phyloP scores from a whole-genome alignment of 1,284 basidiomycete genomes.

The Rhodofomes roseus region DNA sequence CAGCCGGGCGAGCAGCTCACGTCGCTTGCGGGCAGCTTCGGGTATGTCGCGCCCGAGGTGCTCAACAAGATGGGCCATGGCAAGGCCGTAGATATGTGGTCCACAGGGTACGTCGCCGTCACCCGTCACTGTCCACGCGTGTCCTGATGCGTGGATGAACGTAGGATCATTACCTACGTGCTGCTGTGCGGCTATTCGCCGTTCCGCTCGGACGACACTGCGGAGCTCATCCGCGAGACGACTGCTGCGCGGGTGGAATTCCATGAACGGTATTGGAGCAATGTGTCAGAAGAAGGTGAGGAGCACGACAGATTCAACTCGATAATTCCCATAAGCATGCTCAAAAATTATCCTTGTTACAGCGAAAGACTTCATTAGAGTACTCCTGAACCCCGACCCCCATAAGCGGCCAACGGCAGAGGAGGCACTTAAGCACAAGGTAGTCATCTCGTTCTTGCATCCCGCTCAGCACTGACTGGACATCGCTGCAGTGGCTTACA shows the following conservation, averaged over 20 bases:
- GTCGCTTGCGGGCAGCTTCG: slow-evolving; percentile 85
- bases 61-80: slow-evolving; percentile 82
- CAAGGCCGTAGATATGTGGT: slow-evolving; percentile 93
- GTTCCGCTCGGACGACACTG: slow-evolving; percentile 82
- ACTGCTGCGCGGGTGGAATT: slow-evolving; percentile 83
- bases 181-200: slow-evolving; percentile 92
- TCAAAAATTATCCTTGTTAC: slow-evolving; percentile 5
- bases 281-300: slow-evolving; percentile 72
- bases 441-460: slow-evolving; percentile 14
- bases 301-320: neutral
- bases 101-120: slow-evolving; percentile 68
- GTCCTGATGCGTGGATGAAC: neutral
- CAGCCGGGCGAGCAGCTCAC: slow-evolving; percentile 75
- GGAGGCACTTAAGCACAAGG: slow-evolving; percentile 61
- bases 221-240: slow-evolving; percentile 79
- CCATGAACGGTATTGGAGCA: slow-evolving; percentile 93
- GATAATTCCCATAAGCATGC: neutral
- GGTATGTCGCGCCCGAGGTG: slow-evolving; percentile 95
- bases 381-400: slow-evolving; percentile 75
- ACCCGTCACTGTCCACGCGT: too few species aligned
- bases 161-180: slow-evolving; percentile 90
- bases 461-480: neutral
- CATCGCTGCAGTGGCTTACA: slow-evolving; percentile 59
- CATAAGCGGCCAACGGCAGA: slow-evolving; percentile 68
- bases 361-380: slow-evolving; percentile 86